Conservation (phyloP, 768 basidiomycete species). For the Leucosporidium creatinivorum region DNA sequence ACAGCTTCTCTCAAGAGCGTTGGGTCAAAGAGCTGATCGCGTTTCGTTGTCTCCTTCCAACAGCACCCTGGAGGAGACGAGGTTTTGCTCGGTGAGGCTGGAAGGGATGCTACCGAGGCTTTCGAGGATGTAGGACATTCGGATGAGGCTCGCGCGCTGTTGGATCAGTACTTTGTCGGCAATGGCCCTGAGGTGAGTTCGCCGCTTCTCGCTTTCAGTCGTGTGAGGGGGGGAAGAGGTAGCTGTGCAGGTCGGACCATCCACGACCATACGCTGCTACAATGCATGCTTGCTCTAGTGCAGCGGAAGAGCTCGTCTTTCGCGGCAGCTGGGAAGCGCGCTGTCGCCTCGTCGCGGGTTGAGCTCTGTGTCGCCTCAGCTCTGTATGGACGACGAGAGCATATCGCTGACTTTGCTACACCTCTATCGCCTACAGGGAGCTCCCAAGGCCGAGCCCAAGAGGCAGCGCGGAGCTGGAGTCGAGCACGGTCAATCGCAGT, state of each 20-base stretch:
- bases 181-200: constrained; percentile 57
- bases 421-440: neutral
- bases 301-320: neutral
- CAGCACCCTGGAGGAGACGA: constrained; percentile 98
- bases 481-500: constrained; percentile 58
- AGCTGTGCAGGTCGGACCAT: neutral
- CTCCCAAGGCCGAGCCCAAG: constrained; percentile 36
- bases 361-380: neutral
- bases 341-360: constrained; percentile 1
- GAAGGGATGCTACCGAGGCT: constrained; percentile 91
- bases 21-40: too few species aligned
- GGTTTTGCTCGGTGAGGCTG: constrained; percentile 85
- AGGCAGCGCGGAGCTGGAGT: constrained; percentile 49
- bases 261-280: too few species aligned
- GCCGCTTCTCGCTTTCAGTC: neutral
- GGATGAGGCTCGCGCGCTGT: constrained; percentile 84
- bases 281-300: neutral
- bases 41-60: neutral
- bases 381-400: too few species aligned
- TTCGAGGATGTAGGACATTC: constrained; percentile 99
- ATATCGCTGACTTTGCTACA: too few species aligned
- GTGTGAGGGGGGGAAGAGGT: neutral
- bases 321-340: constrained; percentile 2
- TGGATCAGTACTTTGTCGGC: constrained; percentile 71
- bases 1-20: neutral